These are phyloP conservation scores for Heracleum sosnowskyi DNA, from an alignment of 129 eudicot species.

Conservation along the genomic window DNA sequence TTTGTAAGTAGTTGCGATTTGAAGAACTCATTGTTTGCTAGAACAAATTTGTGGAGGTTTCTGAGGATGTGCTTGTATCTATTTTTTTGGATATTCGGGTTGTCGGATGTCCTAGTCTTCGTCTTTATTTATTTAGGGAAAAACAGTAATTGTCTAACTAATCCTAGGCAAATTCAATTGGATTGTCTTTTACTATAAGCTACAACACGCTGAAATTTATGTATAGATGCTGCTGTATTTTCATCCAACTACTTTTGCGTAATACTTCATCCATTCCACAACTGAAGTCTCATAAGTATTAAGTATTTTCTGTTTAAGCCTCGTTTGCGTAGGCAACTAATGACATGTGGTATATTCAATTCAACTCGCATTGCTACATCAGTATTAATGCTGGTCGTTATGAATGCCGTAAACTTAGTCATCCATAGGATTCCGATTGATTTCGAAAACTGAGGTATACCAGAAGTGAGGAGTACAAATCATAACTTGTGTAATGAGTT, in stretches of 20 bases:
- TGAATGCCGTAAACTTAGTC: not conserved
- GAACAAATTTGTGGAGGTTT: not conserved
- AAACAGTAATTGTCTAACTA: not conserved
- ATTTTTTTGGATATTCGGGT: not conserved
- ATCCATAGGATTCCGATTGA: not conserved
- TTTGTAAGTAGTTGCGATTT: not conserved
- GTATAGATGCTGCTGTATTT: not conserved
- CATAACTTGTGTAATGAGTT: not conserved
- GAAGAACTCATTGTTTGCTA: not conserved
- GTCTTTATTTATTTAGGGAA: not conserved
- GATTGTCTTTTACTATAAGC: not conserved
- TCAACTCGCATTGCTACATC: not conserved
- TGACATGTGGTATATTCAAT: not conserved
- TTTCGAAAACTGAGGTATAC: not conserved
- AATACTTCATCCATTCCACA: not conserved
- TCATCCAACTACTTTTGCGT: not conserved
- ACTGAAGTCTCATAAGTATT: not conserved
- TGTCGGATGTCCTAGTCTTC: not conserved
- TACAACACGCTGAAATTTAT: not conserved
- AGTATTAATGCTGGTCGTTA: not conserved
- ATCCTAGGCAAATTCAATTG: no score
- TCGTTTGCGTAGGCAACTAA: no score
- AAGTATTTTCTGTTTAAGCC: not conserved
- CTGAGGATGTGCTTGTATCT: not conserved
- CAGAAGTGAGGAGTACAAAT: not conserved